Evolutionary conservation across 75 land plant genomes (phyloP), one percentile per base, ranked within the genome.

Genomic region (Ceratopteris richardii): DNA sequence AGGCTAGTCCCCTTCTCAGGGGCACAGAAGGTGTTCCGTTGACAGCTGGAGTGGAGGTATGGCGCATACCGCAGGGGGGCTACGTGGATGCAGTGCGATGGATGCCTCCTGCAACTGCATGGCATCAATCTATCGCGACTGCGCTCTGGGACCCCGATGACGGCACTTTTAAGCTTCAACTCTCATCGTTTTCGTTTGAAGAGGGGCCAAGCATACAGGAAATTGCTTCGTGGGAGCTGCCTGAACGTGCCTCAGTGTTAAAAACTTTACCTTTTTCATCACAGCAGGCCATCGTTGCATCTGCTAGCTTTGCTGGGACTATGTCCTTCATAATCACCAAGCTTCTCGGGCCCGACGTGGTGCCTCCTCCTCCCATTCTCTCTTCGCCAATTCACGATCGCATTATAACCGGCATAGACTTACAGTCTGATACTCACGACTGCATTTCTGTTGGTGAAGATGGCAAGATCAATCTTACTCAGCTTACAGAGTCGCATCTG

Each of bases 11-110:
- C 9, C 3, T 33, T 9, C 7, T 33, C 24, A 52, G 29, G 14
- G 54, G 28, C 2, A 52, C 28, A 2, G 29, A 11, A 26, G 28
- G 4, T 12, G 28, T 24, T 12, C 3, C 54, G 27, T 3, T 52
- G 27, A 19, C 54, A 19, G 65, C 40, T 7, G 57, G 46, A 1
- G 60, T 62, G 62, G 76, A 61, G 54, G 44, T 78, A 62, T 77
- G 70, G 72, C 63, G 83, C 18, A 44, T 82, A 47, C 82, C 83
- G 12, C 86, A 81, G 36, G 69, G 66, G 48, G 58, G 65, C 18
- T 76, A 81, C 63, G 65, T 94, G 42, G 86, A 84, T 59, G 81
- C 78, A 41, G 78, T 94, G 66, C 96, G 91, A 0, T 94, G 87
- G 85, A 75, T 94, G 13, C 88, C 96, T 10, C 66, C 77, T 0